Evolutionary conservation across 148 eudicot genomes (phyloP), one percentile per base, ranked within the genome.

Genomic region (Mesembryanthemum crystallinum): DNA sequence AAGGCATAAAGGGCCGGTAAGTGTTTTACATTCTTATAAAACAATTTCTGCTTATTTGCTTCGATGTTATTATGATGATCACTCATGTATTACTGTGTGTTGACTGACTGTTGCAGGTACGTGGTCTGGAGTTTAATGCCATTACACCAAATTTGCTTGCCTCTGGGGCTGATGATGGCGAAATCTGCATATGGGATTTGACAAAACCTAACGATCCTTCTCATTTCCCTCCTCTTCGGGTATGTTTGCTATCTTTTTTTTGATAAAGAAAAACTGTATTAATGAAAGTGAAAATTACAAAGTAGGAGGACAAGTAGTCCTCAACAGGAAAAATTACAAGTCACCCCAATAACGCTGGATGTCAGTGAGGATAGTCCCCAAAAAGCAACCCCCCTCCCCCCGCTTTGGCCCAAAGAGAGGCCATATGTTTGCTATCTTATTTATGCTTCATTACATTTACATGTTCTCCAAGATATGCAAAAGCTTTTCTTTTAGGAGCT

Each of bases 161-260:
- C 72, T 90, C 99, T 84, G 98, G 98, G 68, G 98, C 97, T 69
- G 99, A 95, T 81, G 99, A 95, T 81, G 98, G 98, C 39, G 97
- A 95, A 82, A 95, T 95, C 10, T 90, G 90, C 82, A 86, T 95
- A 64, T 95, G 99, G 99, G 97, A 95, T 88, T 49, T 95, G 82
- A 78, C 88, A 66, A 78, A 85, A 73, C 97, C 92, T 21, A 71
- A 81, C 54, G 89, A 86, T 43, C 94, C 97, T 76, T 78, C 83
- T 13, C 92, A 86, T 78, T 89, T 83, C 82, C 96, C 96, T 42
- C 89, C 96, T 73, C 91, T 92, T 39, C 88, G 79, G 90, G 99
- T 91, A 87, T 80, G 80, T 6, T 7, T n/a, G 12, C 3, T 64
- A 20, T 69, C 37, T 47, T n/a, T n/a, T n/a, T n/a, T n/a, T n/a